Evolutionary conservation across 345 rosid genomes (phyloP), one percentile per base, ranked within the genome.

Genomic region (Xanthoceras sorbifolium): DNA sequence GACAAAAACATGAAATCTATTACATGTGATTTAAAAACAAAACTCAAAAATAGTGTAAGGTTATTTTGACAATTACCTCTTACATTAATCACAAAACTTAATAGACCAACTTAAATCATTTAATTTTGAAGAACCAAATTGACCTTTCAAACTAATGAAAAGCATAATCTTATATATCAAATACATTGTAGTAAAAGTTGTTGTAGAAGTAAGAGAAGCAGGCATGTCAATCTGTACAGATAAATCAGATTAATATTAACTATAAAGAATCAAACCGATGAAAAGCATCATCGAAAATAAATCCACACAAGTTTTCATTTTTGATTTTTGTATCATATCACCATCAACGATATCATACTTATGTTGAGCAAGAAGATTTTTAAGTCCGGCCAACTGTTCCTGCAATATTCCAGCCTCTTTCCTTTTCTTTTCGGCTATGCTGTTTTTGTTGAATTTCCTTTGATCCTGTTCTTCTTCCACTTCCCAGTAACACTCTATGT

Each of bases 361-460:
- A 66, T 14, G 3, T 54, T 69, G 10, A 38, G 12, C 23, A 34
- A 52, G 46, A 54, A 82, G 75, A 86, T 44, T 82, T 73, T 59
- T 75, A 76, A 65, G 44, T 79, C 78, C 86, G 82, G 76, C 82
- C 79, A 1, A 44, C 73, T 22, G 84, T 79, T 76, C 88, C 86
- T n/a, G 62, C 23, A 50, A 65, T 76, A 54, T 87, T 88, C 96
- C 96, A 91, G 65, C 97, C 92, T 80, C 97, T 89, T 80, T 90
- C 97, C 83, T 89, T 90, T 67, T 90, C 94, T 80, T 79, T 88
- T 26, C 83, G 87, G 36, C 11, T 79, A 57, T 87, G 88, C 78
- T 42, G 46, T 42, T 85, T 94, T 76, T 84, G 89, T 78, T 78
- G 91, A 48, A 84, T 68, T 69, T 87, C 96, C 80, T 86, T 91